Conservation (phyloP, 306 rosid genomes). For the Pueraria montana region DNA sequence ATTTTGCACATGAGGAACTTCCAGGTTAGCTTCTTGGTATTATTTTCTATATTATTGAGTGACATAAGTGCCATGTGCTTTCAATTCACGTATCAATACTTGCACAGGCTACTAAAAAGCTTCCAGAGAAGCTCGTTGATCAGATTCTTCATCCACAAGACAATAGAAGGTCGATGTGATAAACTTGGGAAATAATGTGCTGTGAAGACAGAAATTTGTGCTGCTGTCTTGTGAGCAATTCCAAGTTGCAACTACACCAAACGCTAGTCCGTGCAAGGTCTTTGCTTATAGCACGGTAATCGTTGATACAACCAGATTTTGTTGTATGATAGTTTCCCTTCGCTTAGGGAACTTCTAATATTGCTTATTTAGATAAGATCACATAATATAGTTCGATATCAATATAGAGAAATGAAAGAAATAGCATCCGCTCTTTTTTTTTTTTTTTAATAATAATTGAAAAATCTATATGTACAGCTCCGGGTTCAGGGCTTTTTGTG, state of each 20-base stretch:
- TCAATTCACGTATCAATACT: constrained; percentile 36
- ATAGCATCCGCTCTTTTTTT: neutral
- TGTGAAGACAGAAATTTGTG: constrained; percentile 27
- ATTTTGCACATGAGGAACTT: constrained; percentile 97
- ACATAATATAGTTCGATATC: constrained; percentile 33
- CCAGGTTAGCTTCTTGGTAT: constrained; percentile 71
- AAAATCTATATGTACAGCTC: constrained; percentile 16
- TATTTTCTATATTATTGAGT: constrained; percentile 3
- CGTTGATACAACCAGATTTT: constrained; percentile 12
- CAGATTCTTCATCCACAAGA: constrained; percentile 62
- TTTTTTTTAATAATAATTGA: neutral
- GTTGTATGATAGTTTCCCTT: constrained; percentile 36
- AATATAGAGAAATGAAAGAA: constrained; percentile 43
- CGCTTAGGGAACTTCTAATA: constrained; percentile 9
- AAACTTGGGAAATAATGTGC: constrained; percentile 41
- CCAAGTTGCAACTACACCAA: constrained; percentile 14
- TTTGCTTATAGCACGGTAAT: constrained; percentile 14
- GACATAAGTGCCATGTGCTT: neutral
- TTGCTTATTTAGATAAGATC: neutral
- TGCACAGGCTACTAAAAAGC: constrained; percentile 79
- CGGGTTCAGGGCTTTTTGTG: neutral
- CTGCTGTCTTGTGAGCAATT: constrained; percentile 28
- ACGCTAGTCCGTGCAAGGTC: constrained; percentile 17
- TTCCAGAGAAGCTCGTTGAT: constrained; percentile 83
- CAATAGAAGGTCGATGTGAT: constrained; percentile 39